Evolutionary conservation across 257 asterid species (phyloP).

Genomic region (Lithospermum erythrorhizon): DNA sequence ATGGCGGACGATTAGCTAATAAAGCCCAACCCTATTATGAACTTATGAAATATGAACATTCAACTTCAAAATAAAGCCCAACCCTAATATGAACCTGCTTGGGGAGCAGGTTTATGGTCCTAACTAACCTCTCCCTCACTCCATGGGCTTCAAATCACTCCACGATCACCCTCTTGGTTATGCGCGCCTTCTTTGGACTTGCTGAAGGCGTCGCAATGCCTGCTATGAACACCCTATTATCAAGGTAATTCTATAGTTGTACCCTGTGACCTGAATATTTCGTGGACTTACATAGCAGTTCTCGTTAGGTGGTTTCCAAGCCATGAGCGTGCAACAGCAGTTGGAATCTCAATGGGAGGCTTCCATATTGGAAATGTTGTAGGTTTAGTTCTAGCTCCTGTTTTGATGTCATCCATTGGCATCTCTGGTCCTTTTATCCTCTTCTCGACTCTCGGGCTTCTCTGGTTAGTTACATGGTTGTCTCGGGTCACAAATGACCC

Average conservation of each 20-base stretch:
- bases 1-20: no score
- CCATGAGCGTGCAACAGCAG: conserved; percentile 84
- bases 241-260: conserved; percentile 38
- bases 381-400: conserved; percentile 73
- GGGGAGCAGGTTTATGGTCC: conserved; percentile 96
- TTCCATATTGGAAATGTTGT: conserved; percentile 86
- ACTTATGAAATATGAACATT: no score
- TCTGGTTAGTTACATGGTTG: conserved; percentile 55
- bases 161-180: conserved; percentile 62
- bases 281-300: background rate
- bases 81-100: no score
- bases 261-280: background rate
- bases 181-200: conserved; percentile 83
- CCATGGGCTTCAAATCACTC: conserved; percentile 98
- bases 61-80: no score
- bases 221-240: conserved; percentile 79
- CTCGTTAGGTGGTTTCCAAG: conserved; percentile 84
- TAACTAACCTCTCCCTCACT: conserved; percentile 78
- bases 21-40: no score
- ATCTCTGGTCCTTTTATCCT: conserved; percentile 73
- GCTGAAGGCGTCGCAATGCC: conserved; percentile 98
- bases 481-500: conserved; percentile 56
- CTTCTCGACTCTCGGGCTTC: conserved; percentile 67
- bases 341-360: conserved; percentile 98
- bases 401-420: conserved; percentile 58